Evolutionary conservation across 805 yeast genomes (phyloP).

Genomic region (Priceomyces castillae): DNA sequence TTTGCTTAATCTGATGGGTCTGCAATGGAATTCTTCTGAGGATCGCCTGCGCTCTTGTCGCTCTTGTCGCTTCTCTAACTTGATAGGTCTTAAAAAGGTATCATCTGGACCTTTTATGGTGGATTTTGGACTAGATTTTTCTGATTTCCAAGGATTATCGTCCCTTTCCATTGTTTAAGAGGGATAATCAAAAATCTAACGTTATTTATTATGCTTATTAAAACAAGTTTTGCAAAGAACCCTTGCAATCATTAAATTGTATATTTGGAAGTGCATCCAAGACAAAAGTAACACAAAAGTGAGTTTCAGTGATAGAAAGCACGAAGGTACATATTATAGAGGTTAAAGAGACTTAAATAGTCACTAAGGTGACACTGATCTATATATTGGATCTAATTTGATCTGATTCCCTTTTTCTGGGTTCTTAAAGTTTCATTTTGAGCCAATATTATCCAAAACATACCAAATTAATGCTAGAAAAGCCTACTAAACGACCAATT

Average conservation of each 20-base stretch:
- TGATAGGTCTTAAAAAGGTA: constrained; percentile 23
- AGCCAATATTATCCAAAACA: too few species aligned
- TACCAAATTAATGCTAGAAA: too few species aligned
- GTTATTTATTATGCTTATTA: neutral
- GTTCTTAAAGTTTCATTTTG: too few species aligned
- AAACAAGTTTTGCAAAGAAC: too few species aligned
- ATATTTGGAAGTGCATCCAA: neutral
- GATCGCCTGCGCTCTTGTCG: constrained; percentile 8
- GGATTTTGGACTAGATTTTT: neutral
- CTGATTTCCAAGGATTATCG: neutral
- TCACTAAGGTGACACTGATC: too few species aligned
- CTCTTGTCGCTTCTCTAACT: constrained; percentile 25
- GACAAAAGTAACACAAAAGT: constrained; percentile 1
- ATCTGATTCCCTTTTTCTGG: too few species aligned
- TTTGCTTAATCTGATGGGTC: constrained; percentile 34
- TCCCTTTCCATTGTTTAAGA: constrained; percentile 3
- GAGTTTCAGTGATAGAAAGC: too few species aligned
- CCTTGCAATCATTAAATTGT: neutral
- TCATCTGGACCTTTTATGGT: neutral
- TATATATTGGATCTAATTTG: too few species aligned
- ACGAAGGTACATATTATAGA: too few species aligned
- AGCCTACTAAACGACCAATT: too few species aligned
- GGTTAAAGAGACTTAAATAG: too few species aligned
- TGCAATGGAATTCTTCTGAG: constrained; percentile 33
- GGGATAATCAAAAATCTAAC: neutral